phyloP scores from a whole-genome alignment of 2,329 filamentous ascomycete species.

The Didymella keratinophila region DNA sequence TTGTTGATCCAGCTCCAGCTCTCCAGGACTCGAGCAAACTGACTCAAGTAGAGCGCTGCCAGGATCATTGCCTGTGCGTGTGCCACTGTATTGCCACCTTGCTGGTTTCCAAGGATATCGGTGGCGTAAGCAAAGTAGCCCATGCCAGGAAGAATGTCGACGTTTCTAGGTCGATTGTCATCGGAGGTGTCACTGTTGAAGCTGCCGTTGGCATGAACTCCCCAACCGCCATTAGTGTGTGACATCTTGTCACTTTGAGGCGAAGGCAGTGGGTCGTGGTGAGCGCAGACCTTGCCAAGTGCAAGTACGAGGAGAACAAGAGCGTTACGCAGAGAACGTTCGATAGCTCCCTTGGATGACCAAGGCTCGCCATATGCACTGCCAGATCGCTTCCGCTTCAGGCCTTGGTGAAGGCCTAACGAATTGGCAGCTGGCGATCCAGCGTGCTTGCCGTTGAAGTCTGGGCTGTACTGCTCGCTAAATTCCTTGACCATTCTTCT shows the following conservation, averaged over 20 bases:
- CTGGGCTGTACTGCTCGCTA: constrained; percentile 45
- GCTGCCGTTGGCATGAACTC: constrained; percentile 46
- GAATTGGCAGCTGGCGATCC: constrained; percentile 35
- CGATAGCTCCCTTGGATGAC: constrained; percentile 34
- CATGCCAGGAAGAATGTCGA: constrained; percentile 87
- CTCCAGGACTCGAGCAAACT: constrained; percentile 84
- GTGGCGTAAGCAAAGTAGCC: constrained; percentile 88
- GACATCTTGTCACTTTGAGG: constrained; percentile 61
- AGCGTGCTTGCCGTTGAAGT: constrained; percentile 28
- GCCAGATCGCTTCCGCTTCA: constrained; percentile 48
- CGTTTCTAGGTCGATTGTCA: constrained; percentile 62
- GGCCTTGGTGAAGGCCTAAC: constrained; percentile 33
- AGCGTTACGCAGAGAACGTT: constrained; percentile 65
- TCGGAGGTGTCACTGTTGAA: constrained; percentile 38
- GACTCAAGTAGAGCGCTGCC: constrained; percentile 87
- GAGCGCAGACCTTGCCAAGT: constrained; percentile 80
- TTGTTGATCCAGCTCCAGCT: constrained; percentile 76
- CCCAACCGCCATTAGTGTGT: constrained; percentile 30
- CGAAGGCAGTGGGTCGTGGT: constrained; percentile 60
- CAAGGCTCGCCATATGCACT: constrained; percentile 38
- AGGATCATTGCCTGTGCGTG: constrained; percentile 87
- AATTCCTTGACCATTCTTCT: constrained; percentile 61
- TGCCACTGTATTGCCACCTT: constrained; percentile 79
- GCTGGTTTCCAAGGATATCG: constrained; percentile 83
- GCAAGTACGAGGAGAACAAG: constrained; percentile 84